Base-by-base conservation (phyloP, 345 rosid species). In the Bruguiera sexangula region DNA sequence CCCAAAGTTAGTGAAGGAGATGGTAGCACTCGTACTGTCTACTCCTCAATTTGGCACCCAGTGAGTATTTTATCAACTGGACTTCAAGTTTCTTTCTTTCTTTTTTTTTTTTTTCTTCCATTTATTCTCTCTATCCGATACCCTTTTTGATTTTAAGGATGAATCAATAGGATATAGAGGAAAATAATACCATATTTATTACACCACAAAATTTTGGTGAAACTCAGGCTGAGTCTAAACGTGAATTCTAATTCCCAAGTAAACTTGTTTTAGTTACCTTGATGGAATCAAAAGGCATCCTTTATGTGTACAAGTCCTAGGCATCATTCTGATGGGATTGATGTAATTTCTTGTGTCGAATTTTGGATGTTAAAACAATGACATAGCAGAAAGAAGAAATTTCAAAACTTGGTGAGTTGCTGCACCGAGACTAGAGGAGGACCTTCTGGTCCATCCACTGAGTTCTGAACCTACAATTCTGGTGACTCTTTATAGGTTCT, bases 331-430 rank as follows among this genome's bases (percentile, higher is more conserved):
- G 29, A 51, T 10, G 20, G 19, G 16, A n/a, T 30, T 31, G 8
- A 61, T 3, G 4, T 3, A 7, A 9, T 20, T 18, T 27, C 37
- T 19, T 60, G 60, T 18, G 20, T 53, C 20, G 13, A 67, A 39
- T 50, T 19, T n/a, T 64, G 79, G 82, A 48, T 67, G 67, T 80
- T 32, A 39, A 73, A 15, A 27, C 34, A 32, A 55, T 71, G 69
- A 77, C 64, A 51, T 77, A 75, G 55, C 82, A 84, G 69, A 84
- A 79, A 73, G 85, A 84, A 66, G 73, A 69, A 66, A 69, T 80
- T 0, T 66, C 71, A n/a, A 83, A 79, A 48, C 59, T 80, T 11
- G 76, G 82, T 8, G 82, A 79, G 8, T 58, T 67, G 15, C 1
- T 11, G 66, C 82, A 75, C 62, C 55, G 68, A 69, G 50, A 15